phyloP scores from a whole-genome alignment of 192 early-diverging fungal species.

The Dispira parvispora region DNA sequence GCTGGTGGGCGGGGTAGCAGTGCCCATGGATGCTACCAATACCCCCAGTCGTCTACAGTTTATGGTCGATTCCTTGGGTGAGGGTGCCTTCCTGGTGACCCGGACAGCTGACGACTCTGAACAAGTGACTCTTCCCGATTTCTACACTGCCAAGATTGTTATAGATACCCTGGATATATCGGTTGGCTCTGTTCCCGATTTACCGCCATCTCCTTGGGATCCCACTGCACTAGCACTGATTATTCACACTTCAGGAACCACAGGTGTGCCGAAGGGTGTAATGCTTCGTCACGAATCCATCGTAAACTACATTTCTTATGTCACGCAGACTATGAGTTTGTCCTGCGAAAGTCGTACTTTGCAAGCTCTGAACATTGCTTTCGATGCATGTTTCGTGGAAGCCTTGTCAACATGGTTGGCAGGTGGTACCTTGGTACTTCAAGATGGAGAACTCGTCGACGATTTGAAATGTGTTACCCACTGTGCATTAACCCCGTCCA shows the following conservation, averaged over 20 bases:
- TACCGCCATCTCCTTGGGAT: neutral
- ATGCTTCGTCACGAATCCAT: neutral
- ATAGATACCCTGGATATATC: too few species aligned
- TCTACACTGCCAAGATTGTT: too few species aligned
- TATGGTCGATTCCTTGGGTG: neutral
- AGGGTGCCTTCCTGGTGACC: neutral
- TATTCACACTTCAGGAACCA: slow-evolving; percentile 9
- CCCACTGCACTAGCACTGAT: neutral
- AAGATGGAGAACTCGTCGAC: neutral
- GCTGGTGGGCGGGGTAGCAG: neutral
- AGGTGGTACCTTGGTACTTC: slow-evolving; percentile 7
- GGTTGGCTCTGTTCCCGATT: too few species aligned
- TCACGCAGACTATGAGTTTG: neutral
- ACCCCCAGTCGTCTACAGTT: neutral
- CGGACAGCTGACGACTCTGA: too few species aligned
- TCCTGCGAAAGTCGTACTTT: neutral
- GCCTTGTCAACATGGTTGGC: neutral
- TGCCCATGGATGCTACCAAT: neutral
- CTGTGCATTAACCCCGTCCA: neutral
- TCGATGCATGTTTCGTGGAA: neutral
- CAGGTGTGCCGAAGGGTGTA: slow-evolving; percentile 8
- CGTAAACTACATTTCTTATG: neutral
- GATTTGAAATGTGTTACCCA: neutral
- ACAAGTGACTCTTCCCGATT: neutral
- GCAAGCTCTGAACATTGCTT: slow-evolving; percentile 6